phyloP scores from a whole-genome alignment of 306 rosid species.

The Parietaria judaica region DNA sequence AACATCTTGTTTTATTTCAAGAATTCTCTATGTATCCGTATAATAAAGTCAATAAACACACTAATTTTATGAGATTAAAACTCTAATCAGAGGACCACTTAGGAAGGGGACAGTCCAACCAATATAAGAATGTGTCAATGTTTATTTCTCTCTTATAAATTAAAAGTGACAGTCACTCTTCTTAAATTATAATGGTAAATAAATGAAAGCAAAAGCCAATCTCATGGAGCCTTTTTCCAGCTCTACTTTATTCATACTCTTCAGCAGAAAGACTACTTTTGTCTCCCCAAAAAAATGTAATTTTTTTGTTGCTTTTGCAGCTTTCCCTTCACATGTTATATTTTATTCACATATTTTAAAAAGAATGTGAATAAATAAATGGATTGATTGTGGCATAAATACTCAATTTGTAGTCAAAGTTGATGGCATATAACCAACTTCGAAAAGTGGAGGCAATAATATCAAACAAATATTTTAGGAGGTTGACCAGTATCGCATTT shows the following conservation, averaged over 20 bases:
- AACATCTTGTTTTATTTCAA: not conserved
- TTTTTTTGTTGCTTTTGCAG: not conserved
- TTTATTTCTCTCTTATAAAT: no score
- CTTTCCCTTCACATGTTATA: slow-evolving; percentile 9
- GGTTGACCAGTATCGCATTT: no score
- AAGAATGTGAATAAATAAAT: not conserved
- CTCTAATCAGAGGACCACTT: slow-evolving; percentile 16
- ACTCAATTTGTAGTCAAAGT: no score
- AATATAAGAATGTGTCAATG: slow-evolving; percentile 4
- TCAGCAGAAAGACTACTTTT: slow-evolving; percentile 16
- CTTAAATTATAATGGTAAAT: not conserved
- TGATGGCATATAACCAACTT: no score
- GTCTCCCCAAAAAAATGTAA: slow-evolving; percentile 4
- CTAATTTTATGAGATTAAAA: slow-evolving; percentile 18
- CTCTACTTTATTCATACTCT: slow-evolving; percentile 15
- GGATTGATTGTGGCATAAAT: no score
- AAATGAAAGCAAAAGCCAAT: slow-evolving; percentile 2
- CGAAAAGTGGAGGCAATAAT: no score
- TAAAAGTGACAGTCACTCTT: not conserved
- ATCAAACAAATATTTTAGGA: no score
- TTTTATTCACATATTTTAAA: not conserved
- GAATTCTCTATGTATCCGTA: not conserved
- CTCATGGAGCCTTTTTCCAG: slow-evolving; percentile 4
- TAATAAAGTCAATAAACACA: not conserved
- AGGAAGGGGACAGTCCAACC: slow-evolving; percentile 11